phyloP scores from a whole-genome alignment of 1,139 yeast genomes.

The Candida sanyaensis region DNA sequence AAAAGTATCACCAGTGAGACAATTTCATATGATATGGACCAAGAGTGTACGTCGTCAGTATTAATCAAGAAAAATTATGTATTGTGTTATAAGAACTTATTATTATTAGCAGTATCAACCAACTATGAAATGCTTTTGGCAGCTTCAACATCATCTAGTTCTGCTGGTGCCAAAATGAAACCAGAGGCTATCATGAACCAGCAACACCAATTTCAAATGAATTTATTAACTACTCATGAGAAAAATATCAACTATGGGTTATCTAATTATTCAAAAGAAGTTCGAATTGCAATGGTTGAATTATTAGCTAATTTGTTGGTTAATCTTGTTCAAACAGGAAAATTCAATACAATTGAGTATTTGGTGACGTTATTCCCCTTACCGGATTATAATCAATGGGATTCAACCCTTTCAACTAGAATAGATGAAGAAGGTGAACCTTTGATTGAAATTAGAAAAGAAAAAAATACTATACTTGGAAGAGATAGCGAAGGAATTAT shows the following conservation, averaged over 20 bases:
- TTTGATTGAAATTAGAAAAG: constrained; percentile 20
- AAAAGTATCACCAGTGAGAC: constrained; percentile 26
- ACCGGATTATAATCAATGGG: constrained; percentile 31
- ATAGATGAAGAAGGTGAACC: constrained; percentile 21
- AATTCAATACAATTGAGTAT: constrained; percentile 38
- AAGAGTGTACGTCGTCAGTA: constrained; percentile 22
- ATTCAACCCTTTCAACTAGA: constrained; percentile 13
- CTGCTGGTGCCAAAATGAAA: constrained; percentile 43
- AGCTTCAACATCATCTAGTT: constrained; percentile 36
- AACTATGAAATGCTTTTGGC: constrained; percentile 42
- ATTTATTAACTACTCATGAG: constrained; percentile 32
- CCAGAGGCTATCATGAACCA: constrained; percentile 46
- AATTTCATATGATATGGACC: constrained; percentile 20
- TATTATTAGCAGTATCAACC: constrained; percentile 34
- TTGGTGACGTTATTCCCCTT: constrained; percentile 31
- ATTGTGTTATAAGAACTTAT: constrained; percentile 32
- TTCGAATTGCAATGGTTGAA: constrained; percentile 42
- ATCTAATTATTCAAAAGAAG: constrained; percentile 33
- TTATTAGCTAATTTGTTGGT: constrained; percentile 35
- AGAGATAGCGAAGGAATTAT: constrained; percentile 32
- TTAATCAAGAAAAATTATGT: constrained; percentile 36
- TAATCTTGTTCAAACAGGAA: constrained; percentile 43
- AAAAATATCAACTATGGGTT: constrained; percentile 33
- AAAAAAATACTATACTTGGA: constrained; percentile 21
- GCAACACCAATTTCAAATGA: constrained; percentile 40